Conservation (phyloP, 2,329 filamentous ascomycete genomes). For the Nothopassalora personata region DNA sequence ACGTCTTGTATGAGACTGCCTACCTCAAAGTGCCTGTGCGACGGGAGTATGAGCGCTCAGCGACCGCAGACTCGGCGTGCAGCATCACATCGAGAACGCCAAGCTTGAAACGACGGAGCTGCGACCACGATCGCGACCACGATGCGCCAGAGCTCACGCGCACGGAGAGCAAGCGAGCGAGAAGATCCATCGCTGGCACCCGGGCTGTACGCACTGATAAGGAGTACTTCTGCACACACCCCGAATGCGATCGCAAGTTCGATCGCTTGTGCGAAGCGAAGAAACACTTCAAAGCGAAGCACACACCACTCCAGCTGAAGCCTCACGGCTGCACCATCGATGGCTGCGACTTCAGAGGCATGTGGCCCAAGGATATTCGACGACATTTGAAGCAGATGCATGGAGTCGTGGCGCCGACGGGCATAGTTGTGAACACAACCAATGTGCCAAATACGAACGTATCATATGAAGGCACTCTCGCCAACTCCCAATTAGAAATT, state of each 20-base stretch:
- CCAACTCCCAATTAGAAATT: background rate
- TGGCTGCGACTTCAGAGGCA: background rate
- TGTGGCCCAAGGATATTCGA: conserved; percentile 1
- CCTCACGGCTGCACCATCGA: background rate
- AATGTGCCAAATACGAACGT: background rate
- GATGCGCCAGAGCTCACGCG: background rate
- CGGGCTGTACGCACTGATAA: background rate
- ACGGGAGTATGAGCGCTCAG: background rate
- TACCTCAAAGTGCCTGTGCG: background rate
- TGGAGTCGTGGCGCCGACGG: background rate
- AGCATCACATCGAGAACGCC: background rate
- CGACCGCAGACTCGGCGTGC: background rate
- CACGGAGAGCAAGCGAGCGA: background rate
- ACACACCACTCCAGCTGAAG: background rate
- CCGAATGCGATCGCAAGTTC: background rate
- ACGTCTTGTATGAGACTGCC: background rate
- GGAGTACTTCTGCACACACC: conserved; percentile 1
- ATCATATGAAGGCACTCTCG: background rate
- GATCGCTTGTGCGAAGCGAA: background rate
- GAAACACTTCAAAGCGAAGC: conserved; percentile 1
- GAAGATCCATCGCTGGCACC: background rate
- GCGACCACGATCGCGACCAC: background rate
- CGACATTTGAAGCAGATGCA: conserved; percentile 1
- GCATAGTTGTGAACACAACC: too few species aligned
- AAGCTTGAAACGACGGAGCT: background rate